Base-by-base conservation (phyloP, 768 basidiomycete species). In the Gloeophyllum trabeum region DNA sequence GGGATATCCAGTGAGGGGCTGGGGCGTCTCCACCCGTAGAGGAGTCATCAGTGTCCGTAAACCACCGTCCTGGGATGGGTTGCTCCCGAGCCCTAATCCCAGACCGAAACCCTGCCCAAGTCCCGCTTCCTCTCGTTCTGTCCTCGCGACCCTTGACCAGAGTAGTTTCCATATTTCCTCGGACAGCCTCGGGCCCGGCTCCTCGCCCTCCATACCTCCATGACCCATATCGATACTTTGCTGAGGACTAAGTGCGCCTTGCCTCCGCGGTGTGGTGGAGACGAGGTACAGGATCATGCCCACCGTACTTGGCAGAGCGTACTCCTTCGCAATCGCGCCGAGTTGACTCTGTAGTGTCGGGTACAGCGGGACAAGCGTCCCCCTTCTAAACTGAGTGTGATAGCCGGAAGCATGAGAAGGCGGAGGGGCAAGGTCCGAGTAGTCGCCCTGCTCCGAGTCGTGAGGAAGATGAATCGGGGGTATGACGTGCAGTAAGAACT, bases 321-420 rank as follows among this genome's bases (percentile, higher is more conserved):
- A 98, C 61, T 97, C 93, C 60, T 81, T 81, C 12, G 93, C 91
- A 40, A 98, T 96, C 5, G 89, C 85, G 18, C 69, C 67, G 6
- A 96, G 63, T 56, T 96, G 93, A 1, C 79, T 73, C 32, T 88
- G 81, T 1, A 98, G 64, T 0, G 82, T 88, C 4, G 91, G 69
- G 55, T 92, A 77, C 0, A 98, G 69, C 0, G 92, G 83, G 3
- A 97, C 75, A 10, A 98, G 69, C n/a, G 78, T 80, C 5, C 93
- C 93, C 21, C 93, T 75, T 12, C 75, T 75, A 54, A 88, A 87
- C 39, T 84, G 81, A 14, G 73, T 67, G 48, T 87, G 81, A 51
- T 86, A 85, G n/a, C 82, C 81, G 4, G 81, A 79, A 1, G 82
- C 76, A 38, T 62, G 63, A 3, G 71, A 52, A 3, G 78, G 75